Evolutionary conservation across 495 filamentous ascomycete species (phyloP).

Genomic region (Lineolata rhizophorae): DNA sequence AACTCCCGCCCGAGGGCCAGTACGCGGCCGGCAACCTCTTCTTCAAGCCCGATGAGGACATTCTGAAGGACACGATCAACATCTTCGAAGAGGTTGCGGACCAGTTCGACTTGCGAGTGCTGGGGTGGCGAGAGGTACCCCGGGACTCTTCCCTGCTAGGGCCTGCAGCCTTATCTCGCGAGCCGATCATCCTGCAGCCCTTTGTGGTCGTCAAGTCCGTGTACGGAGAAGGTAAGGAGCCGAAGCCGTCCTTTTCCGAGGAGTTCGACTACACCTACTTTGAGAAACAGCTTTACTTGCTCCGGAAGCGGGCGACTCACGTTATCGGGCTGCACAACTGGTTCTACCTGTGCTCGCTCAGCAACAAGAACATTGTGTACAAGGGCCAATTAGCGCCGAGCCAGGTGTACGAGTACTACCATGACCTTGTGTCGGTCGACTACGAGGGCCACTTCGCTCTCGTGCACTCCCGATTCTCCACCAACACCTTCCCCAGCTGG

Average conservation of each 20-base stretch:
- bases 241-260: conserved; percentile 55
- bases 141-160: conserved; percentile 82
- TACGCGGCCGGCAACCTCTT: conserved; percentile 97
- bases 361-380: conserved; percentile 98
- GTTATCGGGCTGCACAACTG: conserved; percentile 91
- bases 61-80: conserved; percentile 64
- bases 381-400: conserved; percentile 93
- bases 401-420: conserved; percentile 98
- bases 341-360: conserved; percentile 97
- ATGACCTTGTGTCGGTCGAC: conserved; percentile 91
- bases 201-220: conserved; percentile 77
- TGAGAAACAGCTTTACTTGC: conserved; percentile 80
- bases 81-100: conserved; percentile 85
- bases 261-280: conserved; percentile 70
- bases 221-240: conserved; percentile 72
- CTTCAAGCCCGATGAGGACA: conserved; percentile 88
- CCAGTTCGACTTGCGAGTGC: conserved; percentile 64
- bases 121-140: conserved; percentile 94
- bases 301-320: conserved; percentile 88
- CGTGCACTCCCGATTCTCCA: conserved; percentile 95
- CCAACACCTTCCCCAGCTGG: conserved; percentile 98
- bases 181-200: conserved; percentile 87
- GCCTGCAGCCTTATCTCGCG: conserved; percentile 77
- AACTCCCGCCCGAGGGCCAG: conserved; percentile 71
- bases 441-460: conserved; percentile 96